Conservation (phyloP, 306 rosid genomes). For the Lathyrus sativus region DNA sequence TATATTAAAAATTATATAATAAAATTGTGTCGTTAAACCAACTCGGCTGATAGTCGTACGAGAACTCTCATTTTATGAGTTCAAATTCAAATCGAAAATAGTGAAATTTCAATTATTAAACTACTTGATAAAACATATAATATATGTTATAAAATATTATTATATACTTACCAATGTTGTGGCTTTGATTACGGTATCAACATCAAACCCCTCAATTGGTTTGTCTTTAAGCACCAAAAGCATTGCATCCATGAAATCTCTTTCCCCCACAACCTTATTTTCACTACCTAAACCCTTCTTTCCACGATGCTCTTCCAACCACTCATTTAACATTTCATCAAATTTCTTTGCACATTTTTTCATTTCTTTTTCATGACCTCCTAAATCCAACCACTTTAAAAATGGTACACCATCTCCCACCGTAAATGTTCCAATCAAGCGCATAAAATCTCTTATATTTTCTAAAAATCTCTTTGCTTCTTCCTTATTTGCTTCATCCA, state of each 20-base stretch:
- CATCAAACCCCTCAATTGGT: constrained; percentile 11
- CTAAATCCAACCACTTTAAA: constrained; percentile 39
- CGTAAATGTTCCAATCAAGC: constrained; percentile 29
- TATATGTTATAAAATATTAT: neutral
- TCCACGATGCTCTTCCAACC: constrained; percentile 42
- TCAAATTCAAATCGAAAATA: too few relatives aligned
- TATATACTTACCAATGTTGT: constrained; percentile 33
- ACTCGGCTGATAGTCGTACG: too few relatives aligned
- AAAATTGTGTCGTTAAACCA: too few relatives aligned
- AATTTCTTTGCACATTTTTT: constrained; percentile 32
- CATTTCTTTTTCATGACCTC: constrained; percentile 45
- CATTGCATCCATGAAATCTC: constrained; percentile 40
- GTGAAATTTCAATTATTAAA: too few relatives aligned
- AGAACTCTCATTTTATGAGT: too few relatives aligned
- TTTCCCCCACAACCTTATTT: neutral
- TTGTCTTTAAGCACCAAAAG: constrained; percentile 21
- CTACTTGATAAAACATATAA: too few relatives aligned
- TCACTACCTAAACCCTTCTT: constrained; percentile 16
- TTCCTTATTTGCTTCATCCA: neutral
- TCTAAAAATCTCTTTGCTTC: constrained; percentile 14
- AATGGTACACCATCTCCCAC: constrained; percentile 37
- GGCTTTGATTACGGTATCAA: constrained; percentile 36
- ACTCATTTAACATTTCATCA: constrained; percentile 32
- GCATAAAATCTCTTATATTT: constrained; percentile 26
- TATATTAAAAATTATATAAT: too few relatives aligned